These are phyloP conservation scores for Sclerotinia nivalis DNA, from an alignment of 2,329 filamentous ascomycete genomes.

Conservation along the genomic window DNA sequence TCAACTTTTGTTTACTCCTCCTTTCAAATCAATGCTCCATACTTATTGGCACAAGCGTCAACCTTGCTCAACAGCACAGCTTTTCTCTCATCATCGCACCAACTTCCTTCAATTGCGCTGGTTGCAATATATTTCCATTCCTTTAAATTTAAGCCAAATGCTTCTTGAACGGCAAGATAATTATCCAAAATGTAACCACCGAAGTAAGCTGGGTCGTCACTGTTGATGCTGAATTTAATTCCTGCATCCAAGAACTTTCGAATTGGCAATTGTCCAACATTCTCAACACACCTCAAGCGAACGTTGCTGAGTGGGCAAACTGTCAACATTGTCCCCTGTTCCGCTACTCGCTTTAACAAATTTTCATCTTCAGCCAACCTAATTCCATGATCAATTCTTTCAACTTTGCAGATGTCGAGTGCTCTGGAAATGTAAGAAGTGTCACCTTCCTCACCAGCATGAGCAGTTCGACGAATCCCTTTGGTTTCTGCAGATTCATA, in stretches of 20 bases:
- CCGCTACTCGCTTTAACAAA: constrained; percentile 59
- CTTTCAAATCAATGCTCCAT: constrained; percentile 20
- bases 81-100: constrained; percentile 67
- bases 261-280: constrained; percentile 49
- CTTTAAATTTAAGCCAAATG: constrained; percentile 60
- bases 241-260: constrained; percentile 47
- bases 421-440: constrained; percentile 64
- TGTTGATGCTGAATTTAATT: constrained; percentile 50
- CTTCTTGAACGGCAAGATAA: constrained; percentile 73
- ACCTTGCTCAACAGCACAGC: constrained; percentile 53
- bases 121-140: constrained; percentile 68
- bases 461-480: constrained; percentile 65
- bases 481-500: constrained; percentile 55
- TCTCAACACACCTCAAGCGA: constrained; percentile 49
- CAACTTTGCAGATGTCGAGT: constrained; percentile 60
- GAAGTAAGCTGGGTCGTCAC: constrained; percentile 58
- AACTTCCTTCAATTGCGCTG: constrained; percentile 66
- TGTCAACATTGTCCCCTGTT: constrained; percentile 61
- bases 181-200: constrained; percentile 74
- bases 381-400: constrained; percentile 75
- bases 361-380: constrained; percentile 60
- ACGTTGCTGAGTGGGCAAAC: constrained; percentile 76
- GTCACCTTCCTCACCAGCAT: constrained; percentile 76
- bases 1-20: background rate
- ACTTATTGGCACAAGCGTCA: constrained; percentile 41